phyloP scores from a whole-genome alignment of 208 protist species.

The Crithidia sp. region DNA sequence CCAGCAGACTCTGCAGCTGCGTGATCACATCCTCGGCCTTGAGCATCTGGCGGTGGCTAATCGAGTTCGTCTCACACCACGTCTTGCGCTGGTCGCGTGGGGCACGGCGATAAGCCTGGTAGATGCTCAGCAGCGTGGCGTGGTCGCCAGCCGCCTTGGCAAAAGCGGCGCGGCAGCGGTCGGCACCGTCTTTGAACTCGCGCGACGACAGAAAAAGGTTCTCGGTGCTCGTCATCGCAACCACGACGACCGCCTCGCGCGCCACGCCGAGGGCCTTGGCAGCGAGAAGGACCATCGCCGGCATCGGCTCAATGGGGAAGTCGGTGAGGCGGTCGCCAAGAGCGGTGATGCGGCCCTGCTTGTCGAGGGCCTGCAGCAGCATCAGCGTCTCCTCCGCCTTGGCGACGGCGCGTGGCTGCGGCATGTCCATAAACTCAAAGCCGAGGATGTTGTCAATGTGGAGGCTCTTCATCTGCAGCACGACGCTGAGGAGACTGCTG shows the following conservation, averaged over 20 bases:
- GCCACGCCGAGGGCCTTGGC: slow-evolving; percentile 94
- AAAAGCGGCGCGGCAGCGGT: slow-evolving; percentile 75
- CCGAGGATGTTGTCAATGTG: slow-evolving; percentile 96
- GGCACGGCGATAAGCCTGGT: slow-evolving; percentile 72
- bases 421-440: slow-evolving; percentile 99
- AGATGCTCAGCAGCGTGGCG: slow-evolving; percentile 84
- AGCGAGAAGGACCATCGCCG: slow-evolving; percentile 96
- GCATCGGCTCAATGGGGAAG: slow-evolving; percentile 98
- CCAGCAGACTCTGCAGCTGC: slow-evolving; percentile 73
- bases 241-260: slow-evolving; percentile 94
- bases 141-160: slow-evolving; percentile 87
- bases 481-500: slow-evolving; percentile 97
- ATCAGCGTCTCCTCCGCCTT: slow-evolving; percentile 95
- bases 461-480: slow-evolving; percentile 96
- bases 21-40: slow-evolving; percentile 87
- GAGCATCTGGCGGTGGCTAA: slow-evolving; percentile 85
- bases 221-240: slow-evolving; percentile 93
- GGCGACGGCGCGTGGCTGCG: slow-evolving; percentile 87
- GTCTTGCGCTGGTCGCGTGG: slow-evolving; percentile 65
- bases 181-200: slow-evolving; percentile 74
- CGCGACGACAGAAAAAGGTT: slow-evolving; percentile 84
- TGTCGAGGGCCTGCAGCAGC: slow-evolving; percentile 94
- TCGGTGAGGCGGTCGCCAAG: slow-evolving; percentile 96
- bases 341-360: slow-evolving; percentile 74
- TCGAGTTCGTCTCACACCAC: slow-evolving; percentile 85